phyloP scores from a whole-genome alignment of 2,329 filamentous ascomycete species.

The Allantophomopsis lycopodina region DNA sequence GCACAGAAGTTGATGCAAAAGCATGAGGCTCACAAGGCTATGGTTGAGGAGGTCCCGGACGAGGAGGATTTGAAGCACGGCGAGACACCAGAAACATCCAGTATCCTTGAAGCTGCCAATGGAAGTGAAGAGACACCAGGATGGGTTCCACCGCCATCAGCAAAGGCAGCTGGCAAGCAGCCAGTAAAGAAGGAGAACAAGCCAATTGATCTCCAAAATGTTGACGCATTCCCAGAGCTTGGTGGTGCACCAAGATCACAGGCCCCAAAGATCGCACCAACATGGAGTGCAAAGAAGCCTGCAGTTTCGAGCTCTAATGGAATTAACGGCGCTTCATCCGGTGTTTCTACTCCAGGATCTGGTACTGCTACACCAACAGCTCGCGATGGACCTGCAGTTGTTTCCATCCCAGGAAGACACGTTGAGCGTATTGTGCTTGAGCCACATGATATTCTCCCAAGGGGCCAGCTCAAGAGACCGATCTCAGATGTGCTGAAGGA shows the following conservation, averaged over 20 bases:
- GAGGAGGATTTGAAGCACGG: conserved; percentile 60
- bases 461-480: conserved; percentile 69
- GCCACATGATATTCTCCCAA: conserved; percentile 62
- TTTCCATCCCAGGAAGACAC: conserved; percentile 73
- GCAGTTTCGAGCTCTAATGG: conserved; percentile 27
- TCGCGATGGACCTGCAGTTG: conserved; percentile 30
- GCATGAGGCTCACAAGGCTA: conserved; percentile 44
- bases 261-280: conserved; percentile 47
- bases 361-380: conserved; percentile 29
- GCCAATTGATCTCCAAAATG: conserved; percentile 66
- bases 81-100: conserved; percentile 29
- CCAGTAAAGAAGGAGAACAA: conserved; percentile 34
- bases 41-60: conserved; percentile 69
- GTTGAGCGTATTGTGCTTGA: conserved; percentile 64
- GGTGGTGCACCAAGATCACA: conserved; percentile 50
- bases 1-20: conserved; percentile 48
- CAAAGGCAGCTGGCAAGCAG: conserved; percentile 57
- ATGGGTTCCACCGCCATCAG: conserved; percentile 34
- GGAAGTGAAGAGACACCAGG: conserved; percentile 28
- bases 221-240: conserved; percentile 88
- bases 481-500: conserved; percentile 77
- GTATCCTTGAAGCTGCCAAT: conserved; percentile 17
- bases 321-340: conserved; percentile 37
- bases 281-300: conserved; percentile 64
- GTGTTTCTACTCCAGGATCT: conserved; percentile 48